phyloP scores from a whole-genome alignment of 768 basidiomycete species.

The Tulasnella sp. region DNA sequence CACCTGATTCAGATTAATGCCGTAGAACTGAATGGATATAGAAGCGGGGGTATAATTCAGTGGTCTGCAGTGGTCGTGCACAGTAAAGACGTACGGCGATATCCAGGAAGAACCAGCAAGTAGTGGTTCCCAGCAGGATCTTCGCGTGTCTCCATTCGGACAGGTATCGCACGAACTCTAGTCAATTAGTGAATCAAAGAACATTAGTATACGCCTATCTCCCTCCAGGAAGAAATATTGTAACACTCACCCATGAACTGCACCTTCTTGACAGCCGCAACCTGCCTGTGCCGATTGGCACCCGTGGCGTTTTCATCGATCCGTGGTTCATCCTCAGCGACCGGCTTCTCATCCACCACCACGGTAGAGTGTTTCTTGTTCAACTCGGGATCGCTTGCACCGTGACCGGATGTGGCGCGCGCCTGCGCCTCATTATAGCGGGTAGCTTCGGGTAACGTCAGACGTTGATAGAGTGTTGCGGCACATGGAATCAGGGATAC shows the following conservation, averaged over 20 bases:
- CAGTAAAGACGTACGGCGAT: constrained; percentile 39
- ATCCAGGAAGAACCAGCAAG: constrained; percentile 68
- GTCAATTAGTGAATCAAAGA: no score
- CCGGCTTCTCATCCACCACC: not conserved
- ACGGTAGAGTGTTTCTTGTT: not conserved
- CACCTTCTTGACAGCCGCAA: constrained; percentile 31
- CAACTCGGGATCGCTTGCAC: not conserved
- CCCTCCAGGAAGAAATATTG: no score
- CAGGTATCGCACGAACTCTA: constrained; percentile 58
- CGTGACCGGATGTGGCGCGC: constrained; percentile 26
- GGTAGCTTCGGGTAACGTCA: constrained; percentile 56
- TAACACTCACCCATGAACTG: constrained; percentile 40
- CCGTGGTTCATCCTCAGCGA: no score
- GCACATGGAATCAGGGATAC: constrained; percentile 65
- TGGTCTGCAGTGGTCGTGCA: not conserved
- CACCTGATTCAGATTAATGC: constrained; percentile 48
- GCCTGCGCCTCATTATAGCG: constrained; percentile 21
- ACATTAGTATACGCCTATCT: no score
- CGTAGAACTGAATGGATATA: constrained; percentile 43
- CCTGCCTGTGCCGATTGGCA: no score
- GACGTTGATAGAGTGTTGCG: constrained; percentile 64
- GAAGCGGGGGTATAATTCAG: not conserved
- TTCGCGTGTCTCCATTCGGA: constrained; percentile 61
- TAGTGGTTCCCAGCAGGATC: constrained; percentile 52
- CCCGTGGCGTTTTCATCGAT: no score